Evolutionary conservation across 139 green algal genomes (phyloP).

Genomic region (Chlorella sp.): DNA sequence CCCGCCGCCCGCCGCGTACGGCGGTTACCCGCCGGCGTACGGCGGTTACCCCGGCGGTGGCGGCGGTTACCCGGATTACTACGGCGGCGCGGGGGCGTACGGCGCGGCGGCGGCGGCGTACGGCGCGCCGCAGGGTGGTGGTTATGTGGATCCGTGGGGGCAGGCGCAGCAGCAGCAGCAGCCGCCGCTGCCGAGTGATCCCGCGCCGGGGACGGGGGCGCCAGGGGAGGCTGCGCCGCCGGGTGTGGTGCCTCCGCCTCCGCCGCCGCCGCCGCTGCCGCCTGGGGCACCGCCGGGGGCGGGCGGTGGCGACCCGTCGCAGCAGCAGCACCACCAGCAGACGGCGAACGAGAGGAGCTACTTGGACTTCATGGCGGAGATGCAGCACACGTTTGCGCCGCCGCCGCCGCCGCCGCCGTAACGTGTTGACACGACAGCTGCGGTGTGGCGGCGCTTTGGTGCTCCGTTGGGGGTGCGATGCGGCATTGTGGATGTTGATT

Average conservation of each 20-base stretch:
- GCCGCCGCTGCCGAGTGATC: slow-evolving; percentile 1
- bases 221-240: not conserved
- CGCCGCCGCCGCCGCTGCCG: not conserved
- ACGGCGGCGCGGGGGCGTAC: too few species aligned
- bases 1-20: not conserved
- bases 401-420: too few species aligned
- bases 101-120: too few species aligned
- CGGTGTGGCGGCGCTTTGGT: too few species aligned
- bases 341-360: slow-evolving; percentile 9
- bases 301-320: too few species aligned
- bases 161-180: too few species aligned
- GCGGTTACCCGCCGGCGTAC: not conserved
- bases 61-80: not conserved
- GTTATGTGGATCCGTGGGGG: too few species aligned
- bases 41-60: not conserved
- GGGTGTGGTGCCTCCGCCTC: slow-evolving; percentile 1
- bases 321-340: too few species aligned
- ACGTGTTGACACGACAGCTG: too few species aligned
- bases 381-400: slow-evolving; percentile 7
- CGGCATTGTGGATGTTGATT: too few species aligned
- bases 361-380: slow-evolving; percentile 26
- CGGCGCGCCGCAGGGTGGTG: too few species aligned
- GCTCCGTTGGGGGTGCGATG: too few species aligned
- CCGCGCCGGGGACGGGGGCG: not conserved
- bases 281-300: not conserved